Conservation (phyloP, 2,329 filamentous ascomycete genomes). For the Chaetothyriales sp. region DNA sequence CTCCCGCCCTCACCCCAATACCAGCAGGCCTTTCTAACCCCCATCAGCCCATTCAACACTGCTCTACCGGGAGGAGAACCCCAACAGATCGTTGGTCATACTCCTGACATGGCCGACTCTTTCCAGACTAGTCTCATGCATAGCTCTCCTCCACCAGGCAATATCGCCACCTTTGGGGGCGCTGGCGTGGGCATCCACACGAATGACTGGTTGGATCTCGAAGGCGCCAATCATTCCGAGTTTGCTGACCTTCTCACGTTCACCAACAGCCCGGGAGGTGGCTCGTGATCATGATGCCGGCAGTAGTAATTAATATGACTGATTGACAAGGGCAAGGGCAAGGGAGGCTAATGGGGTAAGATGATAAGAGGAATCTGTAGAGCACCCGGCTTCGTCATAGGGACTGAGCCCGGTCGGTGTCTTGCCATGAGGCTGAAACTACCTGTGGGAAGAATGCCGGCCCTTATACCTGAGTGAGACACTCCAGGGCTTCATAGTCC, state of each 20-base stretch:
- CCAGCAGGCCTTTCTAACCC: slow-evolving; percentile 45
- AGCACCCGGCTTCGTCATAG: too few species aligned
- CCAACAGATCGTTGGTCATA: slow-evolving; percentile 35
- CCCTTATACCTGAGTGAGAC: too few species aligned
- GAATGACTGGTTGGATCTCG: slow-evolving; percentile 23
- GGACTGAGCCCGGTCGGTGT: too few species aligned
- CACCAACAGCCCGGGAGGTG: not conserved
- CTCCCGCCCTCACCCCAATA: slow-evolving; percentile 93
- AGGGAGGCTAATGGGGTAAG: too few species aligned
- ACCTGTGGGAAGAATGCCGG: too few species aligned
- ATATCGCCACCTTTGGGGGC: slow-evolving; percentile 31
- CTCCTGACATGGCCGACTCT: slow-evolving; percentile 31
- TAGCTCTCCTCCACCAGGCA: slow-evolving; percentile 27
- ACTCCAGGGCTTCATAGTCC: too few species aligned
- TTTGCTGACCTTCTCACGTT: slow-evolving; percentile 18
- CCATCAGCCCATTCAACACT: slow-evolving; percentile 32
- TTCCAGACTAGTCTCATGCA: slow-evolving; percentile 33
- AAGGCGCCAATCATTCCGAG: slow-evolving; percentile 25
- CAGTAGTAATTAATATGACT: too few species aligned
- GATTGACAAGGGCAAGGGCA: too few species aligned
- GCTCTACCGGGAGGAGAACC: slow-evolving; percentile 38
- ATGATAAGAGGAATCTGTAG: too few species aligned
- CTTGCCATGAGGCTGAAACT: too few species aligned
- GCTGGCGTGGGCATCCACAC: slow-evolving; percentile 16
- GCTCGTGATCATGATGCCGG: too few species aligned